Base-by-base conservation (phyloP, 768 basidiomycete species). In the Suillus lakei region DNA sequence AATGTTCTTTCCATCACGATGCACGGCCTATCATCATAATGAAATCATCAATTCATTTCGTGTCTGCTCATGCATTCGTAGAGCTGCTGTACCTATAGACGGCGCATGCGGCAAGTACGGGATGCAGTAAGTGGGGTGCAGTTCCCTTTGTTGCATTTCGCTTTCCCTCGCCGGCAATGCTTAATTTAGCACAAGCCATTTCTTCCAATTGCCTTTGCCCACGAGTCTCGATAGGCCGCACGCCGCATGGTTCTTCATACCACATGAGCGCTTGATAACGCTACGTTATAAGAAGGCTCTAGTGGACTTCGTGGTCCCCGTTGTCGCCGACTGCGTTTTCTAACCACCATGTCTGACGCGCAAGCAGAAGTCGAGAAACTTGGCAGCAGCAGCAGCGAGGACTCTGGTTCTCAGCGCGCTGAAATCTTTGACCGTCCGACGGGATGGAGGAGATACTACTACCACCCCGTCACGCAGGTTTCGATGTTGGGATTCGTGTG, bases 211-310 rank as follows among this genome's bases (percentile, higher is more conserved):
- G 92, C 72, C 81, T 91, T 54, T 88, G 87, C 70, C n/a, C 91
- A 64, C 91, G 92, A 70, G 91, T 92, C 74, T 83, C 82, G 18
- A 79, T 92, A 13, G 91, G 91, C 76, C 92, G 91, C 90, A 88
- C 88, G 85, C 91, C 91, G 39, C 58, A 28, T 59, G 56, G 58
- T 5, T 10, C 23, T 58, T 12, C 56, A 58, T 39, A 18, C 56
- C 26, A 58, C 18, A 59, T 41, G 58, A 6, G 58, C 58, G 58
- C 58, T 59, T 59, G 54, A 54, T 62, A 50, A 54, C 48, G 43
- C 26, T 32, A 38, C 61, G 34, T 38, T 62, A 62, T 59, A 59
- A 50, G 44, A 34, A 56, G 23, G 23, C n/a, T n/a, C n/a, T n/a
- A n/a, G 1, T 32, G 30, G 4, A 12, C 26, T 21, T 26, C 7